Conservation (phyloP, 176 grass and related monocot species). For the Metroxylon sagu region DNA sequence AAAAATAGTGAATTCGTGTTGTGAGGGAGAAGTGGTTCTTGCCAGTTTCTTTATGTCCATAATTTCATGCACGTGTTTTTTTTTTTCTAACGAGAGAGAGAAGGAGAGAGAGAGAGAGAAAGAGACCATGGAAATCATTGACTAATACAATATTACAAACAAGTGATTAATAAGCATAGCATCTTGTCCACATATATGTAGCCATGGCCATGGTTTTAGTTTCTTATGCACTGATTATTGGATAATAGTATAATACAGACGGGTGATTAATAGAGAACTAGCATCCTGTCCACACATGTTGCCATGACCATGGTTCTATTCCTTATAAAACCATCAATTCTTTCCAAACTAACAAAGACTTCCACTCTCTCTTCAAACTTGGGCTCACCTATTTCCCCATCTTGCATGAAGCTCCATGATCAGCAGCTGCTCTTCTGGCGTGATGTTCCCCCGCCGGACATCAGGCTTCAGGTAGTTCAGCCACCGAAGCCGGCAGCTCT, state of each 20-base stretch:
- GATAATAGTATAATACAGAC: not conserved
- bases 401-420: conserved; percentile 26
- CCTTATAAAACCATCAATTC: too few species aligned
- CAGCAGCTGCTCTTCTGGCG: conserved; percentile 23
- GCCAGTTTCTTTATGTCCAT: not conserved
- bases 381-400: conserved; percentile 27
- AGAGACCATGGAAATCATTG: too few species aligned
- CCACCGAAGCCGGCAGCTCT: conserved; percentile 28
- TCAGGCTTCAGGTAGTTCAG: conserved; percentile 27
- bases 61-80: conserved; percentile 1
- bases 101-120: too few species aligned
- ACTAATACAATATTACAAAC: too few species aligned
- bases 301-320: not conserved
- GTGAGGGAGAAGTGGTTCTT: not conserved
- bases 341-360: too few species aligned
- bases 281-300: conserved; percentile 3
- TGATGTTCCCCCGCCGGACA: conserved; percentile 22
- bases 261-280: not conserved
- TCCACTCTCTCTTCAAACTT: not conserved
- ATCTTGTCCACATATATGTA: too few species aligned
- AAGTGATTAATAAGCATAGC: too few species aligned
- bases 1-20: not conserved
- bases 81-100: not conserved
- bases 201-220: not conserved
- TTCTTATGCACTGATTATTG: not conserved